phyloP scores from a whole-genome alignment of 805 yeast species.

The Ogataea neopini region DNA sequence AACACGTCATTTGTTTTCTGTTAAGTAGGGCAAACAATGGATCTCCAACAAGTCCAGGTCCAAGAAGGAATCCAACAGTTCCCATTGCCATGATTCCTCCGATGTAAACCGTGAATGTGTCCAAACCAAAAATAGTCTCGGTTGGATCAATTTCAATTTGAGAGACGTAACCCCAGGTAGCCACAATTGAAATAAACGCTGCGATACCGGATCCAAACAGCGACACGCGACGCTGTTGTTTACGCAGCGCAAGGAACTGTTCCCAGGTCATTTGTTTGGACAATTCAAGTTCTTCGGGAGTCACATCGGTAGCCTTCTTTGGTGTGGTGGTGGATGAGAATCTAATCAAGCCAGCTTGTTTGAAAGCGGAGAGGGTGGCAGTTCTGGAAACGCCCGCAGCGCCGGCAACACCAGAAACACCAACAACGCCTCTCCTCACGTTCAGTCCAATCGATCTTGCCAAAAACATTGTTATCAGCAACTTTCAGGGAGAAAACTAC shows the following conservation, averaged over 20 bases:
- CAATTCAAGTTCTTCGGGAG: slow-evolving; percentile 25
- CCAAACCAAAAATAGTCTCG: slow-evolving; percentile 85
- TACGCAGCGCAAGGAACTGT: slow-evolving; percentile 74
- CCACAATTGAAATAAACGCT: slow-evolving; percentile 61
- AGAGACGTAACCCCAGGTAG: slow-evolving; percentile 76
- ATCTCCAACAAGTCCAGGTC: slow-evolving; percentile 76
- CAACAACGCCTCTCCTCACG: not conserved
- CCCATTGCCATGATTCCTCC: slow-evolving; percentile 75
- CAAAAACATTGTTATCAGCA: slow-evolving; percentile 9
- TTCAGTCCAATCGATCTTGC: slow-evolving; percentile 17
- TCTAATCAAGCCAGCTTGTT: not conserved
- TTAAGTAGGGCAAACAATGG: slow-evolving; percentile 61
- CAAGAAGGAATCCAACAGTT: slow-evolving; percentile 74
- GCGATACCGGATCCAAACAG: slow-evolving; percentile 66
- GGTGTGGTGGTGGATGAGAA: not conserved
- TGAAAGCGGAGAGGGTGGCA: no score
- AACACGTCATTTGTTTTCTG: slow-evolving; percentile 46
- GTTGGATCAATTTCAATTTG: slow-evolving; percentile 87
- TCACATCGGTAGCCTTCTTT: slow-evolving; percentile 15
- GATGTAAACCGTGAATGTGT: slow-evolving; percentile 79
- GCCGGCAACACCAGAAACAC: not conserved
- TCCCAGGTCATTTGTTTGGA: slow-evolving; percentile 62
- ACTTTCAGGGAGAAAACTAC: not conserved
- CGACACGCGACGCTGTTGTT: slow-evolving; percentile 71
- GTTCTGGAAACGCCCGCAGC: not conserved